Conservation (phyloP, 306 rosid species). For the Carpinus fangiana region DNA sequence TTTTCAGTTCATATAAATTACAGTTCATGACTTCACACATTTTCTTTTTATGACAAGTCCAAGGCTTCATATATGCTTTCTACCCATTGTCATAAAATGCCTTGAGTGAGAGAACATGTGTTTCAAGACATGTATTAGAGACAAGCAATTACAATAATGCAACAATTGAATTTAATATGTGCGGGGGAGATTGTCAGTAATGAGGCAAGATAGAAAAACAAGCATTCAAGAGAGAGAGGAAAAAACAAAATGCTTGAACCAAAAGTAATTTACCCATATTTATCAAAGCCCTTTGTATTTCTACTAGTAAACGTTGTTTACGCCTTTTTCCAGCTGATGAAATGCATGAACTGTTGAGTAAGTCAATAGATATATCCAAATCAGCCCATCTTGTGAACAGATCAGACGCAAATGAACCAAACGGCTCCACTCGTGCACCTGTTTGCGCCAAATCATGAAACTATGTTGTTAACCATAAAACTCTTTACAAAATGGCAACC, state of each 20-base stretch:
- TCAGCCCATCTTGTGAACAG: conserved; percentile 85
- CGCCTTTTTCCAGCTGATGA: conserved; percentile 64
- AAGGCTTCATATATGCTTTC: not conserved
- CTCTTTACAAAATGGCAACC: conserved; percentile 12
- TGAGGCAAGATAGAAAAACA: conserved; percentile 5
- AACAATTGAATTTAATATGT: conserved; percentile 3
- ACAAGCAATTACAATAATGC: not conserved
- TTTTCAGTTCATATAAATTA: conserved; percentile 4
- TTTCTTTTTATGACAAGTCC: not conserved
- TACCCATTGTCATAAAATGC: not conserved
- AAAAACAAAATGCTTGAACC: conserved; percentile 10
- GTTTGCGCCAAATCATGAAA: conserved; percentile 38
- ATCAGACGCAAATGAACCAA: conserved; percentile 84
- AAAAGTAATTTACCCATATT: conserved; percentile 51
- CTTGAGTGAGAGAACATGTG: not conserved
- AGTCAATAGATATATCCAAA: conserved; percentile 79
- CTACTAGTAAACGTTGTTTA: conserved; percentile 49
- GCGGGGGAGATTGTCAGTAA: not conserved
- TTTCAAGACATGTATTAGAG: not conserved
- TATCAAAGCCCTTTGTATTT: conserved; percentile 53
- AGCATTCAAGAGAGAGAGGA: not conserved
- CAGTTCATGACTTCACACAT: not conserved
- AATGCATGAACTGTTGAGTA: conserved; percentile 60
- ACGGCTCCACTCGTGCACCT: conserved; percentile 96
- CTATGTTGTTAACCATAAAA: conserved; percentile 21